Conservation (phyloP, 2,329 filamentous ascomycete genomes). For the Alternaria metachromatica region DNA sequence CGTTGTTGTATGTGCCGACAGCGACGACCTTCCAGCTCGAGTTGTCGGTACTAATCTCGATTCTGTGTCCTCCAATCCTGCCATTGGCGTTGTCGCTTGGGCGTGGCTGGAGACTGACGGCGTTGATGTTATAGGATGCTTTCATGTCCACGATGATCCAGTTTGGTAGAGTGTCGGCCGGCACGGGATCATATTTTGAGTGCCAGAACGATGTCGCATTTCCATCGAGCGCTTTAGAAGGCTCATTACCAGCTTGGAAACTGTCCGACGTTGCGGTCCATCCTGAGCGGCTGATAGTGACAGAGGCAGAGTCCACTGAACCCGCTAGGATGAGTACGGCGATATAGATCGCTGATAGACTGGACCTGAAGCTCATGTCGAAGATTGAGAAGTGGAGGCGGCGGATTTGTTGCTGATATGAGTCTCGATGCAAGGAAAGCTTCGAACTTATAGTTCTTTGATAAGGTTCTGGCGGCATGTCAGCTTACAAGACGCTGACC, state of each 20-base stretch:
- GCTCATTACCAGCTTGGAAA: slow-evolving; percentile 26
- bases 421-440: not conserved
- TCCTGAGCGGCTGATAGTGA: slow-evolving; percentile 26
- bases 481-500: not conserved
- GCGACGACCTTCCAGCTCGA: slow-evolving; percentile 33
- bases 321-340: slow-evolving; percentile 3
- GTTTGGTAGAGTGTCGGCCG: slow-evolving; percentile 36
- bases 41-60: slow-evolving; percentile 42
- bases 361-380: not conserved
- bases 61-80: slow-evolving; percentile 45
- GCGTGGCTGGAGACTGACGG: slow-evolving; percentile 41
- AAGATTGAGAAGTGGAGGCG: not conserved
- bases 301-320: slow-evolving; percentile 17
- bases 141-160: slow-evolving; percentile 45
- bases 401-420: not conserved
- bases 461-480: not conserved
- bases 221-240: slow-evolving; percentile 41
- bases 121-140: slow-evolving; percentile 34
- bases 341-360: slow-evolving; percentile 3
- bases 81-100: slow-evolving; percentile 45
- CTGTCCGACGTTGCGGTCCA: slow-evolving; percentile 40
- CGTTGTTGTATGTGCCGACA: slow-evolving; percentile 35
- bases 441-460: not conserved
- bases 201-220: slow-evolving; percentile 44
- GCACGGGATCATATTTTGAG: slow-evolving; percentile 30